Conservation (phyloP, 768 basidiomycete species). For the Mrakia frigida region DNA sequence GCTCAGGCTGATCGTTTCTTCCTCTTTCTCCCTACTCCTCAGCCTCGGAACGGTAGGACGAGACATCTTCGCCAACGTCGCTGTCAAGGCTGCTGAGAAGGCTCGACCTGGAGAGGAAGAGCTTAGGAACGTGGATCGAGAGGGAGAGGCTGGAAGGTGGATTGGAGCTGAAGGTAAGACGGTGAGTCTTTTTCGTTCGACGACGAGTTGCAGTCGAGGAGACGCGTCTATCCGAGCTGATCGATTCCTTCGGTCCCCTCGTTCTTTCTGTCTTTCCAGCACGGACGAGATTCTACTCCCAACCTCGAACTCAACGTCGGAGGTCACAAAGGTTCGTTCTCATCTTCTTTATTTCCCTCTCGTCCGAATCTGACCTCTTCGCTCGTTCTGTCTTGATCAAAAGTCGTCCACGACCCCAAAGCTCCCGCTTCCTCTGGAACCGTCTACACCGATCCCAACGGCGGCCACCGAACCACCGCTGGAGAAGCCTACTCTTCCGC, state of each 20-base stretch:
- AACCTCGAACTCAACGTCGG: conserved; percentile 50
- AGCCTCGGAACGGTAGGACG: background rate
- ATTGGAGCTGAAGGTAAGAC: conserved; percentile 33
- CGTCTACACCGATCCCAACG: conserved; percentile 41
- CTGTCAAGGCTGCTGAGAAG: conserved; percentile 62
- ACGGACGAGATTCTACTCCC: conserved; percentile 51
- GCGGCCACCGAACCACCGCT: conserved; percentile 42
- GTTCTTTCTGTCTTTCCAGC: conserved; percentile 23
- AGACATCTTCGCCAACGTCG: conserved; percentile 61
- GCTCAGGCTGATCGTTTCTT: background rate
- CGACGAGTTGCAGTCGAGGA: no score
- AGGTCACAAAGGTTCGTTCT: conserved; percentile 16
- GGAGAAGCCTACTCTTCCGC: conserved; percentile 40
- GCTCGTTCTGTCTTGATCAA: background rate
- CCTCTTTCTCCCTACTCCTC: conserved; percentile 31
- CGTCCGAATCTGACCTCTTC: background rate
- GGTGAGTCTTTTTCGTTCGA: background rate
- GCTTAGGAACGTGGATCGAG: conserved; percentile 54
- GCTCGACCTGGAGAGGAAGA: conserved; percentile 63
- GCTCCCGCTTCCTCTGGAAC: conserved; percentile 23
- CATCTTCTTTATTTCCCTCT: background rate
- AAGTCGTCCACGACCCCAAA: conserved; percentile 31
- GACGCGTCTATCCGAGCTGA: background rate
- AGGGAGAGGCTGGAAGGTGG: conserved; percentile 65
- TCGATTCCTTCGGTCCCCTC: background rate